Base-by-base conservation (phyloP, 148 eudicot genomes). In the Agrostemma githago region DNA sequence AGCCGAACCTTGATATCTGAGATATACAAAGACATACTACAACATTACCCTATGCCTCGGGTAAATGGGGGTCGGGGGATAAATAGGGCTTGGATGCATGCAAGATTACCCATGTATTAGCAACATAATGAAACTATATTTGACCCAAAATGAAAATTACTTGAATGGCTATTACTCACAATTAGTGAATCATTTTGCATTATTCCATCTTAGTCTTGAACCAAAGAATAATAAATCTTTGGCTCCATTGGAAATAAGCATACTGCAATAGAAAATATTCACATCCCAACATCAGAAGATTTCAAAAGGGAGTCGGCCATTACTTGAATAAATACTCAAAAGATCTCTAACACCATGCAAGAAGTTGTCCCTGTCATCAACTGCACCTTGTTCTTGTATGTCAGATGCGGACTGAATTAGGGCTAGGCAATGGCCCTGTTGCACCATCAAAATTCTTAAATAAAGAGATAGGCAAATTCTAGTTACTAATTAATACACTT, bases 381-480 rank as follows among this genome's bases (percentile, higher is more conserved):
- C 99, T 3, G 97, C 99, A 72, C 99, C 99, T 89, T 95, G 99
- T 82, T 92, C 99, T 76, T 91, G 94, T 60, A 90, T 85, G 78
- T 92, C 97, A 81, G 94, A 83, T 70, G 88, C 96, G 74, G 97
- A 92, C 88, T 90, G 88, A 77, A 82, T 87, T 79, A 95, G 83
- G 77, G 92, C 89, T 76, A 83, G 73, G 78, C 88, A 95, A 77
- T 90, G 94, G 62, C 83, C 88, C 99, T 95, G 79, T 53, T 16
- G 46, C 62, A 74, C 26, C 69, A 78, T 20, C 53, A 63, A n/a
- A 72, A 75, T 77, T 63, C 15, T 68, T 41, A 62, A 70, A 34
- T 58, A 40, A 17, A 70, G 46, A 1, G 7, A 65, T 4, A 39
- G 2, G 66, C 46, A 62, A 20, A 19, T 43, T 56, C 42, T 48